Evolutionary conservation across 2,329 filamentous ascomycete species (phyloP), one percentile per base, ranked within the genome.

Genomic region (Epichloe sibirici): DNA sequence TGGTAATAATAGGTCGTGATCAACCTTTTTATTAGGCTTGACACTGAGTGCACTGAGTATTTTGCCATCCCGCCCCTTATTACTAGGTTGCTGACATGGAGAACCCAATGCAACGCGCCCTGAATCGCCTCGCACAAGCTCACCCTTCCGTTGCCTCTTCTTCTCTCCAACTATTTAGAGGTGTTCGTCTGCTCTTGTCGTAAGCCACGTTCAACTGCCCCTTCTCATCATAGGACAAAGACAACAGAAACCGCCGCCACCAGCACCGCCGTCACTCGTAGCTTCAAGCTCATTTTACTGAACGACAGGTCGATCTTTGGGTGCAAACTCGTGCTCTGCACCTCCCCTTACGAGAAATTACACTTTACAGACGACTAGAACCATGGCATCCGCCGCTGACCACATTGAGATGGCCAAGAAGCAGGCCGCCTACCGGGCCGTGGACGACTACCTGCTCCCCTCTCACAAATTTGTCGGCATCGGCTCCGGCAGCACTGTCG

Each of bases 401-500:
- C 71, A 78, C 21, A 71, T 90, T 58, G 86, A 91, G 68, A 72
- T 76, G 38, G 86, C 88, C 56, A 93, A 93, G 71, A 80, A 82
- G 61, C 77, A 80, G 43, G 88, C 88, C 50, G 88, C 86, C 57
- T 82, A 77, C 67, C 81, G 79, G 60, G 88, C 88, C 48, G 86
- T 90, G 45, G 73, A 77, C 51, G 84, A 89, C 56, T 81, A 90
- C 69, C 85, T 90, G 62, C 74, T 75, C 52, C 74, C 76, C 43
- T 69, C 72, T 42, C 79, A 80, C 71, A 77, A 72, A 52, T 83
- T 80, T 63, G 75, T 90, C 59, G 88, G 88, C 59, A 91, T 93
- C 67, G 88, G 88, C 57, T 89, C 85, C 53, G 86, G 86, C 55
- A 86, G 84, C 61, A 89, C 86, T 21, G 88, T 93, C 57, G 81